phyloP scores from a whole-genome alignment of 2,329 filamentous ascomycete genomes.

The Fusarium sp. region DNA sequence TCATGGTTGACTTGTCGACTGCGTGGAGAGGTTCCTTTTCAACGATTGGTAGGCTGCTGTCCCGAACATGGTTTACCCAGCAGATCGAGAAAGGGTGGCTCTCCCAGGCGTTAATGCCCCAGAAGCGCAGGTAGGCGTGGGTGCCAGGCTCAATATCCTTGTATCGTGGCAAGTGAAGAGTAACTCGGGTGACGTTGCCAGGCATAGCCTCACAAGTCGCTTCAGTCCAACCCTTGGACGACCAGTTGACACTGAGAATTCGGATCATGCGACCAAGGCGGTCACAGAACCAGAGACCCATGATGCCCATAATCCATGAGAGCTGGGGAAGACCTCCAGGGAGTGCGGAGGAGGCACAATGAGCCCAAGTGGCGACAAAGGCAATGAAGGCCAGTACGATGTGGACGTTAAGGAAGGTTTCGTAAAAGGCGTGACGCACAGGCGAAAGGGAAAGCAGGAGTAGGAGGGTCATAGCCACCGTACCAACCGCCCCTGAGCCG shows the following conservation, averaged over 20 bases:
- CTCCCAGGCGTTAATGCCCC: constrained; percentile 74
- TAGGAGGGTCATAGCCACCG: constrained; percentile 72
- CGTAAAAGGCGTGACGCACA: constrained; percentile 93
- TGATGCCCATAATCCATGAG: constrained; percentile 78
- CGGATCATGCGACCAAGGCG: constrained; percentile 72
- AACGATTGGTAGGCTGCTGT: constrained; percentile 54
- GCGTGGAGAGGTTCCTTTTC: constrained; percentile 58
- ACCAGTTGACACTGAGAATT: constrained; percentile 76
- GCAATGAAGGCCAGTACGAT: constrained; percentile 78
- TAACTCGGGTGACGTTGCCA: constrained; percentile 77
- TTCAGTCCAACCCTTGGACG: constrained; percentile 68
- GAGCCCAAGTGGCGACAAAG: constrained; percentile 81
- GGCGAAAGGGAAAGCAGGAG: constrained; percentile 80
- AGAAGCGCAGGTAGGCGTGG: constrained; percentile 81
- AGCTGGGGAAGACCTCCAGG: constrained; percentile 77
- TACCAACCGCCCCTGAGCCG: constrained; percentile 71
- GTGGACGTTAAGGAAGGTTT: constrained; percentile 92
- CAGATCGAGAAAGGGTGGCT: constrained; percentile 84
- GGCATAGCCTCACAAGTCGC: constrained; percentile 76
- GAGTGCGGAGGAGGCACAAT: constrained; percentile 76
- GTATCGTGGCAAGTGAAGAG: constrained; percentile 75
- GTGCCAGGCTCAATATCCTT: constrained; percentile 76
- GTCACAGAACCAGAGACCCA: constrained; percentile 83
- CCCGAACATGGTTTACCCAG: constrained; percentile 72
- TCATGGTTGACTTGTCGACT: constrained; percentile 57